Percentiles rank a stretch among this genome's conserved stretches.
These are phyloP conservation scores for Trichosphaerium sp. DNA, from an alignment of 78 protist species.

Conservation along the genomic window DNA sequence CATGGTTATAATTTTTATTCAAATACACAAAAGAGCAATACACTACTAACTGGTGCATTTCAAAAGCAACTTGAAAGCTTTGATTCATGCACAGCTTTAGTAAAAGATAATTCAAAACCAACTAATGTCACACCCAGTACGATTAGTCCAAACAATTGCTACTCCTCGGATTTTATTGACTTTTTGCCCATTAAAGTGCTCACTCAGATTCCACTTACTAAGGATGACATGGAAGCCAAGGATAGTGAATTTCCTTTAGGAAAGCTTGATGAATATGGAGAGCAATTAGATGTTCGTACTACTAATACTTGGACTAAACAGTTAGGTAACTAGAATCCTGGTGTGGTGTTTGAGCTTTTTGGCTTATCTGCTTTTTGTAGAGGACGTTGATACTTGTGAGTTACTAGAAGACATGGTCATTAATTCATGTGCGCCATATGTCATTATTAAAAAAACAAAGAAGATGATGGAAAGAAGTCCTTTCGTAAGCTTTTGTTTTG, in stretches of 20 bases:
- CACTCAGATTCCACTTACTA: background rate
- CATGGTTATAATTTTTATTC: background rate
- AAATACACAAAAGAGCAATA: background rate
- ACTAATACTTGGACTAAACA: conserved; percentile 16
- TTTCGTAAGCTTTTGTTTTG: too few species aligned
- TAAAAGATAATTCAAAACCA: background rate
- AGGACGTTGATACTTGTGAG: conserved; percentile 40
- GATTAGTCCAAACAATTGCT: too few species aligned
- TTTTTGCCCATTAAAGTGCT: background rate
- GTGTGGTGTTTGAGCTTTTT: too few species aligned
- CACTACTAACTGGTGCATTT: background rate
- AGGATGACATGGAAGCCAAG: background rate
- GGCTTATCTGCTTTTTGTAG: too few species aligned
- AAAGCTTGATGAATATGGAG: conserved; percentile 24
- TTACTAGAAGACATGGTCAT: conserved; percentile 23
- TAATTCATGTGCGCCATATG: conserved; percentile 57
- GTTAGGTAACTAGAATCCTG: too few species aligned
- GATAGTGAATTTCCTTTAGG: background rate
- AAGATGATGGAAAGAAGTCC: conserved; percentile 9
- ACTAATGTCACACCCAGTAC: background rate
- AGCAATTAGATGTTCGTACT: conserved; percentile 48
- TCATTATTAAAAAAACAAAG: conserved; percentile 15
- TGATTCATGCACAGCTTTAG: too few species aligned
- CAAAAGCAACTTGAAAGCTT: too few species aligned
- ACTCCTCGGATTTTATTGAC: too few species aligned